Evolutionary conservation across 1,139 yeast species (phyloP), one percentile per base, ranked within the genome.

Genomic region (Hemisphaericaspora xylofermentans): DNA sequence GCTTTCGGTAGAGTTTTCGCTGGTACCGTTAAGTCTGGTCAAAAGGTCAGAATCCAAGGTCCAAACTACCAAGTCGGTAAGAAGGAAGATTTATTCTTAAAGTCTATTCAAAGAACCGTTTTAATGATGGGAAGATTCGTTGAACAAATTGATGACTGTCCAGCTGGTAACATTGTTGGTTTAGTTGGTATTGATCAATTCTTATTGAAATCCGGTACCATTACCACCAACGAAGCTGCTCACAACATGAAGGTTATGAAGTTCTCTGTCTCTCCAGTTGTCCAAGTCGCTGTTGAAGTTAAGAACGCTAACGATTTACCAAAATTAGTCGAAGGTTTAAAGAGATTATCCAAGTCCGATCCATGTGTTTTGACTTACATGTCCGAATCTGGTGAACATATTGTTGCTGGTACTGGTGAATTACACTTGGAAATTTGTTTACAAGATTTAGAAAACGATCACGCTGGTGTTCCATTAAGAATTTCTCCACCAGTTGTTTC

Each of bases 161-260:
- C 98, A 71, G 98, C 98, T 63, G 98, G 98, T 87, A 93, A 93
- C 96, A 93, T 93, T 86, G 84, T 91, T 70, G 98, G 98, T 88
- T 82, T 93, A 72, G 98, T 93, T 65, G 98, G 98, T 89, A 87
- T 93, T 64, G 98, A 93, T 78, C 98, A 93, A 82, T 93, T 89
- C 88, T 85, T 93, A 79, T 87, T 93, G 76, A 93, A 93, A 82
- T 88, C 96, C 64, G 98, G 98, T 88, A 93, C 98, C 67, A 80
- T 93, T 68, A 93, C 98, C 79, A 93, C 98, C 71, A 78, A 77
- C 67, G 98, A 93, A 72, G 74, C 88, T 61, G 88, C 98, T 60
- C 97, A 93, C 94, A 93, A 93, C 94, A 80, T 93, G 89, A 89
- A 88, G 88, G 98, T 93, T 67, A 93, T 93, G 98, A 93, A 91